Evolutionary conservation across 202 grass and related monocot genomes (phyloP), one percentile per base, ranked within the genome.

Genomic region (Brachypodium distachyon): DNA sequence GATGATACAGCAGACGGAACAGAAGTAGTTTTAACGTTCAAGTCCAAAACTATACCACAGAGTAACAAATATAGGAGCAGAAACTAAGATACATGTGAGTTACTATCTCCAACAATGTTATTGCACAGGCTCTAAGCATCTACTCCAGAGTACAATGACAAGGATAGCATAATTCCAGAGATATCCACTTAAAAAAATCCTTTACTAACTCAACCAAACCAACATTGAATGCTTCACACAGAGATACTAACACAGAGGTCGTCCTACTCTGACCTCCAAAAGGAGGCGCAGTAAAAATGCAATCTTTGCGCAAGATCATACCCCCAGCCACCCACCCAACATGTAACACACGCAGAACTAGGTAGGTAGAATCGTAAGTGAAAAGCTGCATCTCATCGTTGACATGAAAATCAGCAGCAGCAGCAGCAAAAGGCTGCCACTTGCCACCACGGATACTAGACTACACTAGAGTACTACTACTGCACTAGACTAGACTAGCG

Each of bases 161-260:
- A 42, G 10, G 62, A 6, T 16, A 60, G 49, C 32, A 12, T 36
- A 73, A 43, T 26, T 34, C 13, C 39, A 57, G 9, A 42, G 13
- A 21, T 3, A 33, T 25, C 38, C 32, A 56, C 73, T 66, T 73
- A 7, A 60, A 59, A 60, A 59, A 36, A 34, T 31, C 7, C n/a
- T 31, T 82, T 25, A 61, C 13, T 17, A 41, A 42, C 17, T 60
- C 58, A n/a, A 73, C 13, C 67, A 67, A 78, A 77, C 41, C 16
- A 58, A 7, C 56, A 81, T 81, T 81, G 47, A 61, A 47, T 70
- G 72, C 44, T n/a, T 19, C 54, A 62, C 4, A 47, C 12, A 22
- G 29, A 71, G 48, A 48, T 8, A 64, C 17, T 54, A 27, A 63
- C 9, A 60, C n/a, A n/a, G n/a, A n/a, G n/a, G n/a, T n/a, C n/a